Evolutionary conservation across 2,329 filamentous ascomycete species (phyloP), one percentile per base, ranked within the genome.

Genomic region (Talaromyces pinophilus): DNA sequence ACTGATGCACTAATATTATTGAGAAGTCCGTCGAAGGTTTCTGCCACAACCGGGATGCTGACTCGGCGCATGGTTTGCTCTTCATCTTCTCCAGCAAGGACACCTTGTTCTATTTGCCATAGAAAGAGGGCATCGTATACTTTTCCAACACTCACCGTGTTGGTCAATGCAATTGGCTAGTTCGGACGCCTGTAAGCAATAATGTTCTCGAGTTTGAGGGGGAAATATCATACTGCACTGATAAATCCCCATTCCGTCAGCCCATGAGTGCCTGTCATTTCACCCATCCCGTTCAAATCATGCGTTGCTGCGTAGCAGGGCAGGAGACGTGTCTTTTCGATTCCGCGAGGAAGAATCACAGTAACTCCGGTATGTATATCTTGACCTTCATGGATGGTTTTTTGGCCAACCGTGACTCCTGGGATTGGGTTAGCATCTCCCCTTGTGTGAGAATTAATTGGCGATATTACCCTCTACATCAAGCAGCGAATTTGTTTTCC

Each of bases 221-320:
- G 22, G 7, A 15, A 3, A 35, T n/a, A 5, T 42, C 50, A 57
- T 55, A 63, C 62, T n/a, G 33, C 17, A 28, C 50, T 63, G 25
- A 63, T 44, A 22, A 42, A 44, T 13, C 62, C 62, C 38, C 50
- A 57, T 28, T 63, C 62, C n/a, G 50, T 52, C 17, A 63, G 8
- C 3, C 50, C 46, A 22, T 63, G 62, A 6, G 50, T 40, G 5
- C 62, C 62, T 1, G 62, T 63, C 62, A 63, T 55, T 48, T 63
- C 62, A 10, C 62, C 62, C 62, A 63, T 63, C 13, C 62, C 62
- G 57, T 63, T 63, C 3, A 63, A 50, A 30, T 63, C 50, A 35
- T 63, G 62, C 1, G 50, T 63, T 33, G 62, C 62, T 11, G 62
- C 62, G 57, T 63, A 63, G 62, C 62, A 57, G 2, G 62, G 62